These are phyloP conservation scores for Pseudognaphalium luteoalbum DNA, from an alignment of 129 eudicot genomes.

Conservation along the genomic window DNA sequence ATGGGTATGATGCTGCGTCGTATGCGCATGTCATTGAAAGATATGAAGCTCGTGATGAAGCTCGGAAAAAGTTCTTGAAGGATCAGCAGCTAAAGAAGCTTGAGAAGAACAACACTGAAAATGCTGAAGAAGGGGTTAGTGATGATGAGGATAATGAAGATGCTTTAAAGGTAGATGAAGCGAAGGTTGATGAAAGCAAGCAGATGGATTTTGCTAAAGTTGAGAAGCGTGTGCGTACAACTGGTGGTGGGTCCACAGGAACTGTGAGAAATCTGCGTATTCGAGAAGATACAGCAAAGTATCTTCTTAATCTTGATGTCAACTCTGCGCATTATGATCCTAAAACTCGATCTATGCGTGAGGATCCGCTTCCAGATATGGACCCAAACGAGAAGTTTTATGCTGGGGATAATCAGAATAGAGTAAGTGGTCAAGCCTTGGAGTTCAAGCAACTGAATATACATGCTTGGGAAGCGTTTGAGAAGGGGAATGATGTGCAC, in stretches of 20 bases:
- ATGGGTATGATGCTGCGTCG: slow-evolving; percentile 82
- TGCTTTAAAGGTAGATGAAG: slow-evolving; percentile 82
- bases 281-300: slow-evolving; percentile 92
- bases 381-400: slow-evolving; percentile 87
- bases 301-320: slow-evolving; percentile 86
- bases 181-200: slow-evolving; percentile 92
- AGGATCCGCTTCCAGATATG: slow-evolving; percentile 95
- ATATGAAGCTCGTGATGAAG: slow-evolving; percentile 85
- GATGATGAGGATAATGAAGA: slow-evolving; percentile 85
- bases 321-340: slow-evolving; percentile 95
- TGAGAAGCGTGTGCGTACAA: slow-evolving; percentile 94
- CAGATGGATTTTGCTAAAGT: slow-evolving; percentile 98
- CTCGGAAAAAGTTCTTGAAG: slow-evolving; percentile 68
- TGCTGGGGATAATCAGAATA: slow-evolving; percentile 81
- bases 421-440: slow-evolving; percentile 97
- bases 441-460: slow-evolving; percentile 85
- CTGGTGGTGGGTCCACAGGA: slow-evolving; percentile 85
- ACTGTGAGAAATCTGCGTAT: slow-evolving; percentile 70
- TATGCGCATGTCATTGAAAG: slow-evolving; percentile 73
- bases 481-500: slow-evolving; percentile 88
- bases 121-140: slow-evolving; percentile 53
- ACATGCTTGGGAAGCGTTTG: slow-evolving; percentile 97
- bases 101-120: slow-evolving; percentile 61
- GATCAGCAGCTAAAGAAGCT: slow-evolving; percentile 80
- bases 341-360: slow-evolving; percentile 94